phyloP scores from a whole-genome alignment of 2,329 filamentous ascomycete genomes.

The Meredithiella fracta region DNA sequence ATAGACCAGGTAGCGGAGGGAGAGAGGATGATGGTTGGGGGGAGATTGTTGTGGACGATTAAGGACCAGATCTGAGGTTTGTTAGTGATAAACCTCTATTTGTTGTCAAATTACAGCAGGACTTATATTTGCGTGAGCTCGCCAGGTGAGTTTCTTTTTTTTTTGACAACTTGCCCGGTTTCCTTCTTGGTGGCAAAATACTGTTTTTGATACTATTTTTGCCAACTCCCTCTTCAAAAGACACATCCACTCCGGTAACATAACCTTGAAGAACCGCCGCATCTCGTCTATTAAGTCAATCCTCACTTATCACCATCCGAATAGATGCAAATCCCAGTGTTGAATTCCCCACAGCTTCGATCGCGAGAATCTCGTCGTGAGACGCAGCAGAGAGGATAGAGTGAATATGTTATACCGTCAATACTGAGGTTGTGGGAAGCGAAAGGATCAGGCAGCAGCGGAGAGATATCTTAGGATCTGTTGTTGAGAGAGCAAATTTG shows the following conservation, averaged over 20 bases:
- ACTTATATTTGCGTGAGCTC: constrained; percentile 20
- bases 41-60: neutral
- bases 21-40: neutral
- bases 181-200: constrained; percentile 18
- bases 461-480: no score
- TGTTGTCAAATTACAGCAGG: neutral
- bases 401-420: neutral
- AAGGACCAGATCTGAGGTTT: neutral
- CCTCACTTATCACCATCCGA: constrained; percentile 18
- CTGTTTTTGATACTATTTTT: constrained; percentile 15
- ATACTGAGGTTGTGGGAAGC: no score
- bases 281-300: constrained; percentile 19
- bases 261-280: constrained; percentile 19
- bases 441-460: no score
- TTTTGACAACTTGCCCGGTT: constrained; percentile 14
- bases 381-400: neutral
- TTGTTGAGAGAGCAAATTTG: no score
- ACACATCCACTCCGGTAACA: constrained; percentile 18
- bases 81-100: neutral
- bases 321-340: constrained; percentile 18
- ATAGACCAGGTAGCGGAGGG: neutral
- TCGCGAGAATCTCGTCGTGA: neutral
- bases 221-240: constrained; percentile 16
- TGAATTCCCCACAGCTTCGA: constrained; percentile 14
- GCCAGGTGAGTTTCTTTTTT: constrained; percentile 18